Percentiles rank a stretch among this genome's conserved stretches.
Evolutionary conservation across 2,329 filamentous ascomycete genomes (phyloP).

Genomic region (Rutstroemia sp.): DNA sequence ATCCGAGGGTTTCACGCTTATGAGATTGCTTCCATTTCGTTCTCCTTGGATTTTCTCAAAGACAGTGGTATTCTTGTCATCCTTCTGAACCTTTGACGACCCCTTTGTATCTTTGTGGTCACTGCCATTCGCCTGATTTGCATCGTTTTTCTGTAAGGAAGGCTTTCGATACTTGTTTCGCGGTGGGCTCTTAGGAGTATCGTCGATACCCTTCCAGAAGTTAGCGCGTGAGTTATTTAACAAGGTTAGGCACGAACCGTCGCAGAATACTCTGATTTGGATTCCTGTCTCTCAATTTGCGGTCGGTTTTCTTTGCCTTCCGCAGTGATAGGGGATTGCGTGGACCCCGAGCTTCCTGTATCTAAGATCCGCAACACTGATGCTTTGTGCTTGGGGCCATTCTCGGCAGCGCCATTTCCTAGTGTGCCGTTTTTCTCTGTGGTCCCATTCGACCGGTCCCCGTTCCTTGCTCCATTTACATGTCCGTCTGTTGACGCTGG

Average conservation of each 20-base stretch:
- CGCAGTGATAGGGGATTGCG: slow-evolving; percentile 9
- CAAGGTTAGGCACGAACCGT: slow-evolving; percentile 16
- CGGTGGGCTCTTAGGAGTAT: slow-evolving; percentile 21
- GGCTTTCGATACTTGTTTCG: slow-evolving; percentile 22
- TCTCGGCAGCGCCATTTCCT: slow-evolving; percentile 2
- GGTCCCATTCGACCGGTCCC: not conserved
- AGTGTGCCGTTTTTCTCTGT: slow-evolving; percentile 9
- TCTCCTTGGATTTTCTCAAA: slow-evolving; percentile 22
- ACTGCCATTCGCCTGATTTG: slow-evolving; percentile 10
- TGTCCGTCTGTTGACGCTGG: slow-evolving; percentile 7
- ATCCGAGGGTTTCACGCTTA: slow-evolving; percentile 20
- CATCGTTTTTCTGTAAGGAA: slow-evolving; percentile 19
- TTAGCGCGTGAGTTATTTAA: slow-evolving; percentile 7
- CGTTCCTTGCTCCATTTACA: slow-evolving; percentile 1
- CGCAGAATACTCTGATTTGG: slow-evolving; percentile 23
- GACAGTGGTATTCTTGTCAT: slow-evolving; percentile 9
- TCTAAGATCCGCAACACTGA: slow-evolving; percentile 26
- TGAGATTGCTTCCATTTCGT: slow-evolving; percentile 17
- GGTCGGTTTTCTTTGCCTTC: slow-evolving; percentile 14
- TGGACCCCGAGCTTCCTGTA: slow-evolving; percentile 12
- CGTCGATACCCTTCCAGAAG: slow-evolving; percentile 24
- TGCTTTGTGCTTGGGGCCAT: slow-evolving; percentile 11
- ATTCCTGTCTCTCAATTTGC: slow-evolving; percentile 18
- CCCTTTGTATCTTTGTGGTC: slow-evolving; percentile 6
- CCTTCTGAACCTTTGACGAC: not conserved